Base-by-base conservation (phyloP, 2,329 filamentous ascomycete species). In the Beauveria scarabaeidicola region DNA sequence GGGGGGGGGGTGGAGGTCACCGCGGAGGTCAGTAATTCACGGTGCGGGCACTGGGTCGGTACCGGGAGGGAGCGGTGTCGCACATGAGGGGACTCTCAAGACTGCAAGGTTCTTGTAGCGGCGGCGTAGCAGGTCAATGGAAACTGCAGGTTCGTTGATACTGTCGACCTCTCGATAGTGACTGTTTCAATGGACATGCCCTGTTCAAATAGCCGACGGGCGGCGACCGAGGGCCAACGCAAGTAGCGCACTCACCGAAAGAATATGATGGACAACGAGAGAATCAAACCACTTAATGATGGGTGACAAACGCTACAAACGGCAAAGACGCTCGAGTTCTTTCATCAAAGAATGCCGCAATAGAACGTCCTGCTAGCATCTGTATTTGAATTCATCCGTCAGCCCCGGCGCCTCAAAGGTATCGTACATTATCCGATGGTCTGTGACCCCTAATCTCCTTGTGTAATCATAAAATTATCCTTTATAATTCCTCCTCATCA, bases 401-500 rank as follows among this genome's bases (percentile, higher is more conserved):
- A 44, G 36, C 44, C 29, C 52, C 46, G 19, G 52, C 46, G 58
- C 46, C 46, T 17, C 36, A 50, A 55, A 55, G 46, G 52, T 60
- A 60, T 60, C 52, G 38, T 60, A 60, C 58, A 60, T 48, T 43
- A 44, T 41, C 32, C 21, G 43, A 53, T 57, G 40, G 25, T 43
- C 40, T 58, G 46, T 58, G 32, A 53, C 50, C 54, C 17, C 29
- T 44, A 7, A 54, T 40, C n/a, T 38, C 50, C 11, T 27, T 47
- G 40, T 38, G 40, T 29, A 44, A 59, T 52, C 41, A 10, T 29
- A 38, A 25, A 44, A 32, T 27, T 19, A 36, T 19, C 61, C 54
- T 65, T 70, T 66, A 74, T 69, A 73, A 67, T 64, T 80, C 77
- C 27, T 58, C 54, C 65, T 89, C 85, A 67, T 91, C 88, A 50